Evolutionary conservation across 139 green algal genomes (phyloP).

Genomic region (Volvox africanus): DNA sequence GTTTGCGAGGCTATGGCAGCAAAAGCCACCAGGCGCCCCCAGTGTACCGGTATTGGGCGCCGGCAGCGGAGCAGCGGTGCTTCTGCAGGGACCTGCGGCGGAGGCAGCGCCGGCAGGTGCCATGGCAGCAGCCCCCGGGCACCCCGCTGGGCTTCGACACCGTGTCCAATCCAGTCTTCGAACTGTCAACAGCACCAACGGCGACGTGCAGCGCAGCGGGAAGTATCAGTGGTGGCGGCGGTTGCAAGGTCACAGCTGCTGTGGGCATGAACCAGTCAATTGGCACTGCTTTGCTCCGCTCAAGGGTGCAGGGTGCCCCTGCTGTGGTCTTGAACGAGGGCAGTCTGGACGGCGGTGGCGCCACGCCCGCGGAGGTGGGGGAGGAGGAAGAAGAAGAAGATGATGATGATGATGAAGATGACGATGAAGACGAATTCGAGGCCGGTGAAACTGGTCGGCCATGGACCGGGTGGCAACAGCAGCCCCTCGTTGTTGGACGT

Average conservation of each 20-base stretch:
- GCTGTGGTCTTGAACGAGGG: neutral
- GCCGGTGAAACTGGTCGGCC: neutral
- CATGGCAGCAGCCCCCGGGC: neutral
- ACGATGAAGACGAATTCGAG: neutral
- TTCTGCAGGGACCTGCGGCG: neutral
- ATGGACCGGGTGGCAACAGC: constrained; percentile 22
- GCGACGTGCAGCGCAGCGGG: neutral
- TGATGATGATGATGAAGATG: neutral
- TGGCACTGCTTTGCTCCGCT: neutral
- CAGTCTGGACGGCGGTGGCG: neutral
- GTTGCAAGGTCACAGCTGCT: no score
- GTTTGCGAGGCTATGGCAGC: no score
- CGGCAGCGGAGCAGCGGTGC: constrained; percentile 36
- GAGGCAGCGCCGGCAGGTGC: constrained; percentile 4
- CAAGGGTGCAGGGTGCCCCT: neutral
- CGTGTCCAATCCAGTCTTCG: neutral
- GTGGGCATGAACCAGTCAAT: no score
- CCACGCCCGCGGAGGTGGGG: neutral
- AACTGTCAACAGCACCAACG: neutral
- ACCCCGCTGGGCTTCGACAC: constrained; percentile 11
- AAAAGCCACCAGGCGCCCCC: neutral
- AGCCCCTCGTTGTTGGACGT: constrained; percentile 29
- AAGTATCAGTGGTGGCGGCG: neutral
- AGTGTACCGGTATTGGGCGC: constrained; percentile 37
- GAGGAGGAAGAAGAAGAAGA: neutral